These are phyloP conservation scores for Ceratobasidium sp. DNA, from an alignment of 1,284 basidiomycete species.

Conservation along the genomic window DNA sequence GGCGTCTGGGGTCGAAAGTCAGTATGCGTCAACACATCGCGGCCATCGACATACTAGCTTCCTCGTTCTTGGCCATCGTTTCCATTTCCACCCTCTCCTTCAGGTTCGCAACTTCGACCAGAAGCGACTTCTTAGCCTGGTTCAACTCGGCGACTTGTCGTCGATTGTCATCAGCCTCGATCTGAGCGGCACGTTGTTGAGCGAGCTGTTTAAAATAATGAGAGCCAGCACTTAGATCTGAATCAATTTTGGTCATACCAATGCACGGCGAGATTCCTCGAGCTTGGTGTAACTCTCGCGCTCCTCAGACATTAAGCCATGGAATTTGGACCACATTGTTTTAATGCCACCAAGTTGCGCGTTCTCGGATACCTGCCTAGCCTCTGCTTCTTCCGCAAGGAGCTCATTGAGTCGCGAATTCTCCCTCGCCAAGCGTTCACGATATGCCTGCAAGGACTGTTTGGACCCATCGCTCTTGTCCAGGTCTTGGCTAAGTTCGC, in stretches of 20 bases:
- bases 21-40: constrained; percentile 21
- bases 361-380: constrained; percentile 63
- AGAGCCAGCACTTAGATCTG: constrained; percentile 14
- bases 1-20: constrained; percentile 52
- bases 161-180: constrained; percentile 67
- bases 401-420: constrained; percentile 63
- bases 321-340: constrained; percentile 72
- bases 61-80: constrained; percentile 61
- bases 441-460: constrained; percentile 66
- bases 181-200: constrained; percentile 68
- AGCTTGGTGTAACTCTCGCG: constrained; percentile 66
- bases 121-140: constrained; percentile 63
- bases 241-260: constrained; percentile 58
- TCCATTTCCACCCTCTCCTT: constrained; percentile 65
- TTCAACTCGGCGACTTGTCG: constrained; percentile 65
- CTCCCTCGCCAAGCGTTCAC: constrained; percentile 63
- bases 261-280: constrained; percentile 73
- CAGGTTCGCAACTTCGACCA: constrained; percentile 62
- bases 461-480: constrained; percentile 70
- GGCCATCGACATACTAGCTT: constrained; percentile 55
- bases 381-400: constrained; percentile 69
- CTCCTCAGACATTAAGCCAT: constrained; percentile 64
- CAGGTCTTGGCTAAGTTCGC: constrained; percentile 67
- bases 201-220: constrained; percentile 55
- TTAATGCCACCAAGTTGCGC: constrained; percentile 70